These are phyloP conservation scores for Scutellaria galericulata DNA, from an alignment of 257 asterid species.

Conservation along the genomic window DNA sequence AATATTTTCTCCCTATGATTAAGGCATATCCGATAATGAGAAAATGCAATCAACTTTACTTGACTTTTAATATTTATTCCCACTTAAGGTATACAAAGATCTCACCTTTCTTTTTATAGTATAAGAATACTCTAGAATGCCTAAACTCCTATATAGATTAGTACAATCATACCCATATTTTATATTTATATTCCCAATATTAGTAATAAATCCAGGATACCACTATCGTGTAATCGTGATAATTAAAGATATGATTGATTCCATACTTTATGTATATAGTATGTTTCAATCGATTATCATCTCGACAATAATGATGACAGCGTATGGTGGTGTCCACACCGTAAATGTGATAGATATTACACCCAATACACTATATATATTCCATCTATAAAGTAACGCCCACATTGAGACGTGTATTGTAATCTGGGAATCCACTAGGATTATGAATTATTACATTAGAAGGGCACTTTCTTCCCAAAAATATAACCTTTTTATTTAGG, in stretches of 20 bases:
- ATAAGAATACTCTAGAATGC: conserved; percentile 2
- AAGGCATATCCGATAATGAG: conserved; percentile 14
- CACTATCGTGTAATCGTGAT: not conserved
- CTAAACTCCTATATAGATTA: not conserved
- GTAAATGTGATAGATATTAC: not conserved
- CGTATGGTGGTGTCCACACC: conserved; percentile 5
- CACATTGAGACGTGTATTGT: not conserved
- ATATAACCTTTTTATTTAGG: conserved; percentile 3
- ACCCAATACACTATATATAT: not conserved
- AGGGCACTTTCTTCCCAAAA: not conserved
- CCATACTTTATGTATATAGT: not conserved
- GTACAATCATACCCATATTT: not conserved
- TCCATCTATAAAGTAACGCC: not conserved
- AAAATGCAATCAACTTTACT: conserved; percentile 19
- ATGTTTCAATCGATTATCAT: not conserved
- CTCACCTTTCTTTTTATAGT: not conserved
- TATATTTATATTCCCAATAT: not conserved
- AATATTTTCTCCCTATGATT: not conserved
- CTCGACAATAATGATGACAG: not conserved
- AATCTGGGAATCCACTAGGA: conserved; percentile 27
- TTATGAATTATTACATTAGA: not conserved
- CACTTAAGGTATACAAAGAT: conserved; percentile 36
- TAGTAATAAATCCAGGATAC: not conserved
- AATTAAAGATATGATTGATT: conserved; percentile 8
- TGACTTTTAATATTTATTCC: conserved; percentile 12